Base-by-base conservation (phyloP, 163 green algal species). In the Chlorella variabilis region DNA sequence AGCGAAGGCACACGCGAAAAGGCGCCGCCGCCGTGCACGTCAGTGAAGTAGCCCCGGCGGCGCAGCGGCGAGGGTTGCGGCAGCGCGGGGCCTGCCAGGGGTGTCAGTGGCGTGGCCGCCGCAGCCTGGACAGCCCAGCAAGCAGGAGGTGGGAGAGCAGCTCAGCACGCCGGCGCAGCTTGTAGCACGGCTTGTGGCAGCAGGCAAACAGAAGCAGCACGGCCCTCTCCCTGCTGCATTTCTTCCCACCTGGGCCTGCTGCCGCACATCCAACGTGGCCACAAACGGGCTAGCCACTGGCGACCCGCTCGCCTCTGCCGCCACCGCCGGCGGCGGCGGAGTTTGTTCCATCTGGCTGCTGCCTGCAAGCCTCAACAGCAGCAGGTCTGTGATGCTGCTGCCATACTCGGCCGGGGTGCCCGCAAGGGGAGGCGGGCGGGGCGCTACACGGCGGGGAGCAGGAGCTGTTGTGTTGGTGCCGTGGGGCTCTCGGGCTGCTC, bases 1-100 rank as follows among this genome's bases (percentile, higher is more conserved):
- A 87, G 76, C 25, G 82, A 87, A 39, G 82, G 82, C 51, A 84
- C 45, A 0, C 74, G 66, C 23, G 80, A 77, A 31, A 85, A 80
- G 5, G 65, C 8, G 51, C 33, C 59, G 1, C 58, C 69, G 25
- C 41, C 70, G 4, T 80, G 71, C 38, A 82, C 15, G 6, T 82
- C 74, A 41, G 65, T 83, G 49, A 71, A 83, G 23, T 54, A 83
- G 27, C 77, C 77, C 3, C 66, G 65, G 4, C 77, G 77, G 5
- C 65, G 62, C 38, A 77, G n/a, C 4, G 77, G 80, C 36, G 62
- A 76, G 29, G 71, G 42, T 18, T 78, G 39, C n/a, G 61, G 54
- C 21, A 23, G 20, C 33, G 21, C 29, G 9, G 39, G 25, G 31
- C 29, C 39, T 0, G 65, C 54, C 39, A 85, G 77, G 8, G 80